Evolutionary conservation across 2,329 filamentous ascomycete genomes (phyloP).

Genomic region (Sporothrix brunneoviolacea): DNA sequence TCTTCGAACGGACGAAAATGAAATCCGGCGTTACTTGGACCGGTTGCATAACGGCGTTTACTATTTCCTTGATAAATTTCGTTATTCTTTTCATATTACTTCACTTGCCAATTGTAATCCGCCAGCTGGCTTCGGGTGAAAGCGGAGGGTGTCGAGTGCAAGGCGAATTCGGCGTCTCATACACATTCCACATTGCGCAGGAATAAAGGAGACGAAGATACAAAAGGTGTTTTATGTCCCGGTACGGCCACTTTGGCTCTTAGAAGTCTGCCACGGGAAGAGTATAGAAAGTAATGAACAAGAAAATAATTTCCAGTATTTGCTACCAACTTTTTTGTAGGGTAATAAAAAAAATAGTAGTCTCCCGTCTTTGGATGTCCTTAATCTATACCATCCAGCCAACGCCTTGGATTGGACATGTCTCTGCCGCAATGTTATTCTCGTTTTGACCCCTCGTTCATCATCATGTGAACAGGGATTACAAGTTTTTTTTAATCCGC

Average conservation of each 20-base stretch:
- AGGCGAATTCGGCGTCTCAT: slow-evolving; percentile 1
- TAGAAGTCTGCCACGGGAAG: too few species aligned
- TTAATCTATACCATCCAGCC: background rate
- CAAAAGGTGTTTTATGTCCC: background rate
- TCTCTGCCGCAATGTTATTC: background rate
- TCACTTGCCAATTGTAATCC: too few species aligned
- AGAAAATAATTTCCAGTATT: too few species aligned
- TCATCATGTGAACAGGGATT: background rate
- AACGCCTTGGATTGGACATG: background rate
- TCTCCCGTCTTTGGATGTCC: background rate
- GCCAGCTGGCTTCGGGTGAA: background rate
- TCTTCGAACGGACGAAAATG: too few species aligned
- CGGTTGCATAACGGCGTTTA: slow-evolving; percentile 11
- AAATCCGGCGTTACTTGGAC: slow-evolving; percentile 7
- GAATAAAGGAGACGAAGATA: background rate
- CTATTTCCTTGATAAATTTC: background rate
- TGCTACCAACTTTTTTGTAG: too few species aligned
- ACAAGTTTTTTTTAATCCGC: too few species aligned
- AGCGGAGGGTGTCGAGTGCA: background rate
- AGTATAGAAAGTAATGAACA: too few species aligned
- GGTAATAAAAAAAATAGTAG: too few species aligned
- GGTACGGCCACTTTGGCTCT: too few species aligned
- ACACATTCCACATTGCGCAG: background rate
- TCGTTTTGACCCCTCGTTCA: background rate
- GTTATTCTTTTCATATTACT: background rate